Evolutionary conservation across 75 land plant species (phyloP).

Genomic region (Pinus albicaulis): DNA sequence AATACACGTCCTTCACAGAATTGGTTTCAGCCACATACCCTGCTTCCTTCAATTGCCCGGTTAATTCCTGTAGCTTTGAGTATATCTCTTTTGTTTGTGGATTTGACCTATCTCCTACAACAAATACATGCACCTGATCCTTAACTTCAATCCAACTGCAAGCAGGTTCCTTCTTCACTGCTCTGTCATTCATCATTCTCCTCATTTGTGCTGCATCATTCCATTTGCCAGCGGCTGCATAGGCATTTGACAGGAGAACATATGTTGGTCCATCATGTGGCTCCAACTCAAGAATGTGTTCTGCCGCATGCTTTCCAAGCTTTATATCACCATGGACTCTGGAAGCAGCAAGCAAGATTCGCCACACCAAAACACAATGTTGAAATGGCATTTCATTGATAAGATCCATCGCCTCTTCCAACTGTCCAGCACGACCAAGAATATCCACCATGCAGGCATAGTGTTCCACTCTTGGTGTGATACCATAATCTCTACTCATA

Average conservation of each 20-base stretch:
- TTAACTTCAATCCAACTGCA: constrained; percentile 40
- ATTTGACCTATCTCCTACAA: constrained; percentile 31
- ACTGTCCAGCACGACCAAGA: constrained; percentile 10
- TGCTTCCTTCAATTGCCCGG: neutral
- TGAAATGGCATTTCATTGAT: constrained; percentile 16
- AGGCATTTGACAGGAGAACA: neutral
- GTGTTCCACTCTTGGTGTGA: constrained; percentile 13
- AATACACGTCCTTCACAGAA: neutral
- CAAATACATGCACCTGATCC: constrained; percentile 23
- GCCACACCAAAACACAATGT: neutral
- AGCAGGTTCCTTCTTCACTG: constrained; percentile 30
- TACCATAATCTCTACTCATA: constrained; percentile 16
- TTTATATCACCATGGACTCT: constrained; percentile 5
- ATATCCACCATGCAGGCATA: constrained; percentile 24
- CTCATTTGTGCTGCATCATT: constrained; percentile 25
- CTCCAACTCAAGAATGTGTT: neutral
- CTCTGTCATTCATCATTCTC: constrained; percentile 27
- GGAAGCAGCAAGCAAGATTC: too few relatives aligned
- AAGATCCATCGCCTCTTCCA: constrained; percentile 9
- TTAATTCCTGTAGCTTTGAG: neutral
- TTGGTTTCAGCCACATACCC: neutral
- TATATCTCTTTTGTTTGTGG: constrained; percentile 19
- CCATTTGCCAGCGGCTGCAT: constrained; percentile 22
- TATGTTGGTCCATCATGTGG: neutral
- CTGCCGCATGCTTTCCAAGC: constrained; percentile 6